Percentiles rank a stretch among this genome's conserved stretches.
These are phyloP conservation scores for Camelina neglecta DNA, from an alignment of 345 rosid species.

Conservation along the genomic window DNA sequence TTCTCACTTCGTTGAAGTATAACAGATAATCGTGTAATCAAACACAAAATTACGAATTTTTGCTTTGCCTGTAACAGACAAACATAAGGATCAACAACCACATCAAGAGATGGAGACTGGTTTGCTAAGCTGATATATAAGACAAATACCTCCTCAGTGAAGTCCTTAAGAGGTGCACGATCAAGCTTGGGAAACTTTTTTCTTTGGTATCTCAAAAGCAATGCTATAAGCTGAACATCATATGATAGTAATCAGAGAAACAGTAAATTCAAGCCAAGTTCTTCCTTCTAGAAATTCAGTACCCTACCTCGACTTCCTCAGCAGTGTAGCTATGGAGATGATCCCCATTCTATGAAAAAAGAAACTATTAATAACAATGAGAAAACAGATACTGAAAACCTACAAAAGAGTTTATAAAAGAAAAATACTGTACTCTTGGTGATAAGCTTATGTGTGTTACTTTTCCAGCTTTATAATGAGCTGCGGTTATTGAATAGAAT, in stretches of 20 bases:
- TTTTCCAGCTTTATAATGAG: constrained; percentile 7
- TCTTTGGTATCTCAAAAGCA: constrained; percentile 69
- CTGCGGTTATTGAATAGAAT: neutral
- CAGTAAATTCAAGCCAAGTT: constrained; percentile 6
- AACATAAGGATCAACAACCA: constrained; percentile 7
- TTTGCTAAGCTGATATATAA: constrained; percentile 26
- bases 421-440: constrained; percentile 8
- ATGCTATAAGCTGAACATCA: constrained; percentile 60
- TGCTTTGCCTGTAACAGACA: constrained; percentile 47
- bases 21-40: constrained; percentile 57
- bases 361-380: constrained; percentile 23
- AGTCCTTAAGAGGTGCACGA: constrained; percentile 45
- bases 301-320: constrained; percentile 71
- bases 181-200: constrained; percentile 65
- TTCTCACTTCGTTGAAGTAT: constrained; percentile 52
- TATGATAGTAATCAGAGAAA: constrained; percentile 32
- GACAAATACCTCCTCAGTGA: constrained; percentile 54
- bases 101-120: constrained; percentile 13
- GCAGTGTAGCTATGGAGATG: constrained; percentile 62
- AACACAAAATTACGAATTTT: constrained; percentile 57
- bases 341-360: constrained; percentile 55
- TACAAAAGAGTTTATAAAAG: neutral
- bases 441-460: constrained; percentile 11
- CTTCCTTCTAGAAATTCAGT: constrained; percentile 24
- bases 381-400: constrained; percentile 17